phyloP scores from a whole-genome alignment of 176 grass and related monocot genomes.

The Oryza brachyantha region DNA sequence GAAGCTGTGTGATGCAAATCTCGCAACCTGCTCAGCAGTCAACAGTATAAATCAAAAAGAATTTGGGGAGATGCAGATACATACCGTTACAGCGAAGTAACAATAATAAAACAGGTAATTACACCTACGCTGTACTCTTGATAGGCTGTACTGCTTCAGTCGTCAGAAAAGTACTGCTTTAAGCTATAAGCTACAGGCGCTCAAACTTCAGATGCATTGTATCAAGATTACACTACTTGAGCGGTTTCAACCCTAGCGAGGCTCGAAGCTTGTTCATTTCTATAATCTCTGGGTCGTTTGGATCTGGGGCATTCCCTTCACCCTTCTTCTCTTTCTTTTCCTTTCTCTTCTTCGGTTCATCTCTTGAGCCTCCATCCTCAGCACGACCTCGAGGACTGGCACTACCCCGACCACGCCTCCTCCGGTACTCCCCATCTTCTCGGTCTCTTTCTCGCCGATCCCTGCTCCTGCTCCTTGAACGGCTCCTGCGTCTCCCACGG shows the following conservation, averaged over 20 bases:
- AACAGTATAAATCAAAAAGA: not conserved
- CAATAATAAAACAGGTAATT: not conserved
- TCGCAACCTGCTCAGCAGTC: not conserved
- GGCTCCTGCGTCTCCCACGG: conserved; percentile 51
- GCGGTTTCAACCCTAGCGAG: conserved; percentile 58
- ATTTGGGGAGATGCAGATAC: not conserved
- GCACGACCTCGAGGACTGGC: conserved; percentile 45
- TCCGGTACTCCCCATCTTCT: conserved; percentile 66
- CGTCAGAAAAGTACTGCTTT: not conserved
- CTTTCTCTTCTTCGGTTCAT: conserved; percentile 62
- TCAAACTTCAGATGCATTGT: not conserved
- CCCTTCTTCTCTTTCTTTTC: conserved; percentile 80
- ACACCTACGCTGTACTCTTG: not conserved
- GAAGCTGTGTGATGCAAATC: not conserved
- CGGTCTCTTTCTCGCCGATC: conserved; percentile 60
- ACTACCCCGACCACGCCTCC: conserved; percentile 53
- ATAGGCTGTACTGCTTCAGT: not conserved
- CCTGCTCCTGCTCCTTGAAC: conserved; percentile 65
- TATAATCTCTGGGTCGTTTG: conserved; percentile 66
- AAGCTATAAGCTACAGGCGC: not conserved
- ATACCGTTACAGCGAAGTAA: not conserved
- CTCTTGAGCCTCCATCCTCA: conserved; percentile 39
- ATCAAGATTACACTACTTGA: conserved; percentile 41
- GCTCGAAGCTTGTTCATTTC: conserved; percentile 72
- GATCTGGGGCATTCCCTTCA: conserved; percentile 52